These are phyloP conservation scores for Trametes pubescens DNA, from an alignment of 1,284 basidiomycete genomes.

Conservation along the genomic window DNA sequence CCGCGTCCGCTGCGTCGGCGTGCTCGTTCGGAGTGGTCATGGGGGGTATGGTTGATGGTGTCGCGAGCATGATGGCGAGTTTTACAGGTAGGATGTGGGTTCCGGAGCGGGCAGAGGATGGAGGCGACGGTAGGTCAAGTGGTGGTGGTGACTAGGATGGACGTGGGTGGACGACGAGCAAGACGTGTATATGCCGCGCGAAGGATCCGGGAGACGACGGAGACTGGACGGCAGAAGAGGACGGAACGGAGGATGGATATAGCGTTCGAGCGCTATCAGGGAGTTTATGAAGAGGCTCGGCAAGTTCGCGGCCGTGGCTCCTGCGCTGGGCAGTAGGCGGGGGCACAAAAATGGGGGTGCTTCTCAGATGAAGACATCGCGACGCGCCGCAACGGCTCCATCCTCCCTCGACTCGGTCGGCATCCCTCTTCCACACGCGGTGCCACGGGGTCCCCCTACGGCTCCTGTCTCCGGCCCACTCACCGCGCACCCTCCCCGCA, in stretches of 20 bases:
- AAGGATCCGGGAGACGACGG: conserved; percentile 8
- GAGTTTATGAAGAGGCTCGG: conserved; percentile 27
- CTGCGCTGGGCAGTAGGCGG: conserved; percentile 19
- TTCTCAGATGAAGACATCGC: conserved; percentile 33
- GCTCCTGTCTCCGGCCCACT: conserved; percentile 13
- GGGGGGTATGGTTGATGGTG: conserved; percentile 14
- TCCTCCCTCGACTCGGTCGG: conserved; percentile 24
- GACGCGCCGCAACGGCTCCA: conserved; percentile 33
- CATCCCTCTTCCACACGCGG: conserved; percentile 26
- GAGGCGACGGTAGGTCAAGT: background rate
- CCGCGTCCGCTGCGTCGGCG: conserved; percentile 28
- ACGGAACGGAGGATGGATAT: conserved; percentile 19
- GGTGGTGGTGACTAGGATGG: background rate
- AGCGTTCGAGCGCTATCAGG: conserved; percentile 22
- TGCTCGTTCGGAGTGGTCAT: conserved; percentile 12
- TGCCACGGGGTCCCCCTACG: conserved; percentile 28
- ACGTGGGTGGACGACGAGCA: background rate
- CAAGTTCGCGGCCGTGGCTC: conserved; percentile 29
- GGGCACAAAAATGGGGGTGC: conserved; percentile 34
- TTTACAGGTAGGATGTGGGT: background rate
- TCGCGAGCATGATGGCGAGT: conserved; percentile 33
- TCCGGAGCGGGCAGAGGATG: background rate
- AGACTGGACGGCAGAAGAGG: conserved; percentile 11
- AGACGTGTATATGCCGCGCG: conserved; percentile 2
- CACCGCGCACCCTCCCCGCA: background rate